A percentile compares a stretch with the other conserved stretches of the same genome.
Conservation (phyloP, 768 basidiomycete species). For the Russula foetens region DNA sequence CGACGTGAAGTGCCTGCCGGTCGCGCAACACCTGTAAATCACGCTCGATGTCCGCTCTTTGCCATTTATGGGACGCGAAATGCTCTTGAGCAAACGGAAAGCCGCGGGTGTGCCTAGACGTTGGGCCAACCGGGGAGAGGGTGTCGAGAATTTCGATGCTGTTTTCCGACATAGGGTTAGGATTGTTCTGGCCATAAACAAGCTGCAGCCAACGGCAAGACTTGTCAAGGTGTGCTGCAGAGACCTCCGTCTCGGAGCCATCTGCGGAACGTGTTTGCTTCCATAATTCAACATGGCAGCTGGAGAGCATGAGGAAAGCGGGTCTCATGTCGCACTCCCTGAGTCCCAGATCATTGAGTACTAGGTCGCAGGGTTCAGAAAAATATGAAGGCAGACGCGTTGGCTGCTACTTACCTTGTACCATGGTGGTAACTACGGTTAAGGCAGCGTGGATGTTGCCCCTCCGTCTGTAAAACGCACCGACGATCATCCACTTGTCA, state of each 20-base stretch:
- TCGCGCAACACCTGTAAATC: constrained; percentile 35
- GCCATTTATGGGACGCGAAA: constrained; percentile 1
- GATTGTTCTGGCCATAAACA: constrained; percentile 33
- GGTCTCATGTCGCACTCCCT: constrained; percentile 37
- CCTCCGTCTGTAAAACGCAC: constrained; percentile 42
- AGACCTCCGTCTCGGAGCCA: constrained; percentile 23
- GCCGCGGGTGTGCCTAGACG: not conserved
- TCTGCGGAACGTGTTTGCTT: constrained; percentile 24
- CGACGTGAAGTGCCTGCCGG: constrained; percentile 25
- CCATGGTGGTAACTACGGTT: constrained; percentile 36
- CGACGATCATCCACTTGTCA: constrained; percentile 50
- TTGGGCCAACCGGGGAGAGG: not conserved
- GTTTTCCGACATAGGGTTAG: constrained; percentile 1
- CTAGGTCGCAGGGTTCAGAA: constrained; percentile 24
- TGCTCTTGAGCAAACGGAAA: not conserved
- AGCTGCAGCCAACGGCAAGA: constrained; percentile 41
- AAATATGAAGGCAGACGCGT: not conserved
- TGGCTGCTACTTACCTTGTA: constrained; percentile 33
- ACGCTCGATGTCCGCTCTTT: constrained; percentile 24
- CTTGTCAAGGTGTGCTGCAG: constrained; percentile 32
- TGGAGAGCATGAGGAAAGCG: constrained; percentile 44
- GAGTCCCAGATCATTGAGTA: constrained; percentile 32
- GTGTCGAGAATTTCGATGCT: not conserved
- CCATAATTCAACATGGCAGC: constrained; percentile 45
- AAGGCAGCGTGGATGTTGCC: constrained; percentile 41